Evolutionary conservation across 192 early-diverging fungal genomes (phyloP).

Genomic region (Backusella tuberculispora): DNA sequence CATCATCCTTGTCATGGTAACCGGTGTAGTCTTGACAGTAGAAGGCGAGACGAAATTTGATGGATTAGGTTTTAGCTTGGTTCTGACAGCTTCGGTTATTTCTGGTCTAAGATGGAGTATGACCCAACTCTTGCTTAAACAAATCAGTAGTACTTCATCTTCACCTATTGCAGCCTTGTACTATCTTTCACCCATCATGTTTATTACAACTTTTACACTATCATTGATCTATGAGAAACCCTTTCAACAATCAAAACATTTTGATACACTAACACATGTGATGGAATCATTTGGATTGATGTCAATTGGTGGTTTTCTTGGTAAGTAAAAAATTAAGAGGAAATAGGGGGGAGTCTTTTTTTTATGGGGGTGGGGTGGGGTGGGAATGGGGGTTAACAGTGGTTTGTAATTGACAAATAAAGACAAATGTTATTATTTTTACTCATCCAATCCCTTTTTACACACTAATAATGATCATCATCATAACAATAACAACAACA

Average conservation of each 20-base stretch:
- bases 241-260: conserved; percentile 55
- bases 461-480: background rate
- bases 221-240: conserved; percentile 65
- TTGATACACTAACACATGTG: conserved; percentile 46
- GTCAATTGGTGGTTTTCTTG: conserved; percentile 66
- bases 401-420: background rate
- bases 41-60: conserved; percentile 69
- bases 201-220: conserved; percentile 59
- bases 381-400: background rate
- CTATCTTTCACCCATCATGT: conserved; percentile 81
- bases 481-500: no score
- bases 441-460: background rate
- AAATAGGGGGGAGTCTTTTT: background rate
- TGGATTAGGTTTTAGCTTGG: conserved; percentile 54
- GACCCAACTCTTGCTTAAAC: conserved; percentile 73
- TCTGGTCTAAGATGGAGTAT: conserved; percentile 85
- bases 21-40: conserved; percentile 80
- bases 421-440: no score
- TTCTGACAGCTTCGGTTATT: conserved; percentile 69
- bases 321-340: conserved; percentile 14
- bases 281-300: conserved; percentile 56
- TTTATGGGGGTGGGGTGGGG: background rate
- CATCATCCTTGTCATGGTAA: conserved; percentile 72
- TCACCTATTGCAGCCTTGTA: conserved; percentile 74
- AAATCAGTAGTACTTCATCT: conserved; percentile 68